These are phyloP conservation scores for Epicoccum nigrum DNA, from an alignment of 2,329 filamentous ascomycete species.

Conservation along the genomic window DNA sequence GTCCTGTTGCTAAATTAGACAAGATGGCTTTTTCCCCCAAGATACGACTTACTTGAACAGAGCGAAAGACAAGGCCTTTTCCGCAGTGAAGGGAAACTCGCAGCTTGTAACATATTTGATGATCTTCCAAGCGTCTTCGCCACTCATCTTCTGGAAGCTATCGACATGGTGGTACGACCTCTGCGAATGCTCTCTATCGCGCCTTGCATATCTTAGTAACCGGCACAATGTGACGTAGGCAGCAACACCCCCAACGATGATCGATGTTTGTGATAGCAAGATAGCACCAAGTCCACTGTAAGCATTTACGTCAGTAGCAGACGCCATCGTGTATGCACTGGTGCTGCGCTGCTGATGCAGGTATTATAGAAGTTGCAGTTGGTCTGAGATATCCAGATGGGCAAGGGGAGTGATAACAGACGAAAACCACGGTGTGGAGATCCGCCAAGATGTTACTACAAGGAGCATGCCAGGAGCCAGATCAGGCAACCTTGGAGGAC, in stretches of 20 bases:
- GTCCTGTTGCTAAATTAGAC: constrained; percentile 26
- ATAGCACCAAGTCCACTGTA: not conserved
- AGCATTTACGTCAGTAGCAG: not conserved
- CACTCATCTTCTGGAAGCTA: constrained; percentile 60
- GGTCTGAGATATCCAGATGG: not conserved
- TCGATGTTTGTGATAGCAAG: constrained; percentile 7
- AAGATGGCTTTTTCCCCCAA: too few relatives aligned
- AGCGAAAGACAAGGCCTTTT: constrained; percentile 63
- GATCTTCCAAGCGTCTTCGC: constrained; percentile 60
- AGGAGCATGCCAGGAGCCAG: not conserved
- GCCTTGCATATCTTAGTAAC: constrained; percentile 47
- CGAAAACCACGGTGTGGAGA: not conserved
- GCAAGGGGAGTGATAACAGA: not conserved
- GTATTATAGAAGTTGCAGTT: not conserved
- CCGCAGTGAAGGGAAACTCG: constrained; percentile 62
- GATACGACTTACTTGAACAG: constrained; percentile 61
- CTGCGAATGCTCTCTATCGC: constrained; percentile 49
- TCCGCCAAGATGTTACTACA: not conserved
- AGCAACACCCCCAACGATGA: constrained; percentile 16
- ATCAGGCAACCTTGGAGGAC: constrained; percentile 9
- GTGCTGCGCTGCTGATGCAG: not conserved
- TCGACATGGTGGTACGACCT: constrained; percentile 55
- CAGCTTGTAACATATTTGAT: constrained; percentile 53
- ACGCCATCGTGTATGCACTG: not conserved
- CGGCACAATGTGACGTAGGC: constrained; percentile 45